phyloP scores from a whole-genome alignment of 2,329 filamentous ascomycete species.

The Chrysoporthe cubensis region DNA sequence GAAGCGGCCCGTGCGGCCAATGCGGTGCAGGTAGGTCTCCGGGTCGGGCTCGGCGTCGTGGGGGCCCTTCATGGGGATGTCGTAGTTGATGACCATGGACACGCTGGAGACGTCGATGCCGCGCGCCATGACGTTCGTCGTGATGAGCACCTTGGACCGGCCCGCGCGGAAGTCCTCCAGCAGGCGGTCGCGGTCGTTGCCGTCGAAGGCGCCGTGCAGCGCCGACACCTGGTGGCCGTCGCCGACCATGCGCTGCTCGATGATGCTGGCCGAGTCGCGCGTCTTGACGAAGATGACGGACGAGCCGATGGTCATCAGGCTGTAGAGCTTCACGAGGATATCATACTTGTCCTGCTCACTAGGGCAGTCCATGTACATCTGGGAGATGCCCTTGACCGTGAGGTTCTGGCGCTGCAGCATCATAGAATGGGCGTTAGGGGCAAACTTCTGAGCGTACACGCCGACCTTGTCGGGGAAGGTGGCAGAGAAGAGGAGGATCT shows the following conservation, averaged over 20 bases:
- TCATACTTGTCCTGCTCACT: slow-evolving; percentile 83
- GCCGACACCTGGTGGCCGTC: slow-evolving; percentile 93
- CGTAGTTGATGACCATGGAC: slow-evolving; percentile 98
- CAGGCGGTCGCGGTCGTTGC: slow-evolving; percentile 77
- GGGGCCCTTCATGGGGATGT: slow-evolving; percentile 74
- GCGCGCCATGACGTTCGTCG: slow-evolving; percentile 93
- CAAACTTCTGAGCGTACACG: slow-evolving; percentile 81
- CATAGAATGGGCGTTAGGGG: slow-evolving; percentile 83
- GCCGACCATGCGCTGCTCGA: slow-evolving; percentile 80
- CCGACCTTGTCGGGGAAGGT: slow-evolving; percentile 89
- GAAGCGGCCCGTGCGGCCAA: slow-evolving; percentile 94
- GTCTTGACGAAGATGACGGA: slow-evolving; percentile 99
- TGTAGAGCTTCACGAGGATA: slow-evolving; percentile 89
- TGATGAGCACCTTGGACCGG: slow-evolving; percentile 92
- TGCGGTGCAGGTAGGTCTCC: slow-evolving; percentile 97
- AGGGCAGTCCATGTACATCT: slow-evolving; percentile 95
- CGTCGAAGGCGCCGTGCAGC: slow-evolving; percentile 86
- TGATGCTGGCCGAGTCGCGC: slow-evolving; percentile 81
- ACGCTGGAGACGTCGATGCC: slow-evolving; percentile 92
- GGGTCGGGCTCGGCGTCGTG: slow-evolving; percentile 84
- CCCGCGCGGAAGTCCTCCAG: slow-evolving; percentile 86
- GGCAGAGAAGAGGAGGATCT: slow-evolving; percentile 93
- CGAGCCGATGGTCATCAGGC: slow-evolving; percentile 92
- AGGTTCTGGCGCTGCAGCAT: slow-evolving; percentile 88
- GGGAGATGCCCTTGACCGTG: slow-evolving; percentile 95